Conservation (phyloP, 768 basidiomycete genomes). For the Suillus weaverae region DNA sequence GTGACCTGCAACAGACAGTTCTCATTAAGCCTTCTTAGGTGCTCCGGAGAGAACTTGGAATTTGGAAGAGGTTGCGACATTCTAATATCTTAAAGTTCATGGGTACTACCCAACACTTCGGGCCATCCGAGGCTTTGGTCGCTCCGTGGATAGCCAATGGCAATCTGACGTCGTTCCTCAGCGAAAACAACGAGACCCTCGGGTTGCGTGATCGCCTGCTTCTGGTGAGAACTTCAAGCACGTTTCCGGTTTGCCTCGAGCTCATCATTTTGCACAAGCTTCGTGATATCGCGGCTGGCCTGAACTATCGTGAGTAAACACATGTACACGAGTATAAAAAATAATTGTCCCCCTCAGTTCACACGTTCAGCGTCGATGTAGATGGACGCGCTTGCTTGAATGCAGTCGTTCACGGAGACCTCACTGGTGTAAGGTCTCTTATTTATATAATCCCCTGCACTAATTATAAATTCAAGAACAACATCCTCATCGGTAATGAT, state of each 20-base stretch:
- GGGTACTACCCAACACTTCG: constrained; percentile 17
- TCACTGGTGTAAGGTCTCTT: constrained; percentile 6
- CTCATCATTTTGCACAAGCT: not conserved
- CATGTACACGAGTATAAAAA: not conserved
- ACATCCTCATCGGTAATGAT: constrained; percentile 37
- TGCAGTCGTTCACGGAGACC: constrained; percentile 5
- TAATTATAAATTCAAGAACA: constrained; percentile 1
- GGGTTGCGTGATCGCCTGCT: constrained; percentile 10
- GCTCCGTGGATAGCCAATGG: constrained; percentile 20
- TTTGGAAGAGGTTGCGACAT: constrained; percentile 22
- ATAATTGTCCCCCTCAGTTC: not conserved
- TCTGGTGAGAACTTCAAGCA: constrained; percentile 13
- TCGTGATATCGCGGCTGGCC: not conserved
- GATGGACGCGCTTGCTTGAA: not conserved
- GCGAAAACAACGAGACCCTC: constrained; percentile 6
- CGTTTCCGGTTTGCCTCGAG: not conserved
- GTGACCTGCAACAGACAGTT: not conserved
- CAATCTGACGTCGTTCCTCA: constrained; percentile 15
- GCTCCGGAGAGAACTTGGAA: constrained; percentile 20
- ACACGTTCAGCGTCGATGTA: not conserved
- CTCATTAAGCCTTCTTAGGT: constrained; percentile 3
- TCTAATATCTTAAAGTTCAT: constrained; percentile 19
- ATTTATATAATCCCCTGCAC: not conserved
- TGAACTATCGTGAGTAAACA: not conserved
- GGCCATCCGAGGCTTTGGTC: constrained; percentile 21